These are phyloP conservation scores for Kodamaea sagamina DNA, from an alignment of 805 yeast genomes.

Conservation along the genomic window DNA sequence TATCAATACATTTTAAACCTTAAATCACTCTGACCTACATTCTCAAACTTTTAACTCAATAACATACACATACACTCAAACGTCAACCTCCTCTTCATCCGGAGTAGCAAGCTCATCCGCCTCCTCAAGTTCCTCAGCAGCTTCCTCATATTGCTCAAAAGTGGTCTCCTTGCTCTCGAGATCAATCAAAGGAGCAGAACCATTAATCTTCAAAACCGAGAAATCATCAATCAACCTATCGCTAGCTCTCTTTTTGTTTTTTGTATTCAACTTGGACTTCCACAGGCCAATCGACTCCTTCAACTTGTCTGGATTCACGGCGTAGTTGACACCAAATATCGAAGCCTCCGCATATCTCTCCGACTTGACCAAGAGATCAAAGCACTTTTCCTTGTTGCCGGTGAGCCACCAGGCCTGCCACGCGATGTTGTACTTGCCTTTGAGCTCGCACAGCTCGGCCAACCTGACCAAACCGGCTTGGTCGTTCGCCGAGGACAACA, in stretches of 20 bases:
- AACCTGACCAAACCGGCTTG: conserved; percentile 57
- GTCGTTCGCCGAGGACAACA: conserved; percentile 81
- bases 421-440: conserved; percentile 85
- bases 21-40: too few relatives aligned
- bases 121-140: conserved; percentile 16
- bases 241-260: conserved; percentile 60
- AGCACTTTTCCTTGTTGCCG: conserved; percentile 66
- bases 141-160: conserved; percentile 27
- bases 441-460: conserved; percentile 65
- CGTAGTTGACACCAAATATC: conserved; percentile 73
- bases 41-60: conserved; percentile 1
- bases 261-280: conserved; percentile 57
- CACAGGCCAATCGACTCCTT: conserved; percentile 57
- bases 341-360: conserved; percentile 85
- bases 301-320: conserved; percentile 42
- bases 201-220: conserved; percentile 20
- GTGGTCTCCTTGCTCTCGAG: conserved; percentile 15
- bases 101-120: conserved; percentile 21
- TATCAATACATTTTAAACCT: too few relatives aligned
- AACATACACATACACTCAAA: conserved; percentile 6
- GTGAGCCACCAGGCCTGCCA: conserved; percentile 89
- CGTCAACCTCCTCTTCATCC: conserved; percentile 21
- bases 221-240: conserved; percentile 57
- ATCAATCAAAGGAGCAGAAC: conserved; percentile 19
- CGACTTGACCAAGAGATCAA: conserved; percentile 63